These are phyloP conservation scores for Didymella pinodella DNA, from an alignment of 2,329 filamentous ascomycete genomes.

Conservation along the genomic window DNA sequence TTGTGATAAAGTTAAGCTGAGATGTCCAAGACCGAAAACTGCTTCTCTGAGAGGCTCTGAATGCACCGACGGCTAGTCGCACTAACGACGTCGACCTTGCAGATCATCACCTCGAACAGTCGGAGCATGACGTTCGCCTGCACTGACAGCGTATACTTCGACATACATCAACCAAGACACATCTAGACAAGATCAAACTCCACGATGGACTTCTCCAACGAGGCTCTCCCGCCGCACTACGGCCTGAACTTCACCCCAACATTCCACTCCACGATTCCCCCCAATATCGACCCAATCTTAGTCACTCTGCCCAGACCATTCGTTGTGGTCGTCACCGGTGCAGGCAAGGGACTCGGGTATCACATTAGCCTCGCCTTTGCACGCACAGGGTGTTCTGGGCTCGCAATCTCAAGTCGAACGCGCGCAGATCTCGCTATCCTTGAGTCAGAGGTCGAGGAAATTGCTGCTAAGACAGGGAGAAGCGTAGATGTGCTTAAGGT, in stretches of 20 bases:
- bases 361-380: constrained; percentile 63
- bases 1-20: not conserved
- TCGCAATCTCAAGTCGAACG: constrained; percentile 56
- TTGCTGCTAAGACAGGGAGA: constrained; percentile 4
- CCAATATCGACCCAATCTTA: constrained; percentile 56
- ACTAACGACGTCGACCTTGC: constrained; percentile 7
- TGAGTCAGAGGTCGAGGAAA: constrained; percentile 9
- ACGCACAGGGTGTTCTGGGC: constrained; percentile 60
- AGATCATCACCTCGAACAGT: not conserved
- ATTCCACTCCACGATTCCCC: constrained; percentile 60
- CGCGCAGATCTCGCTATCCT: constrained; percentile 24
- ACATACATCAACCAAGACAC: no score
- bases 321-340: constrained; percentile 62
- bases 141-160: no score
- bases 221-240: not conserved
- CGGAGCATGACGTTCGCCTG: no score
- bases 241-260: constrained; percentile 24
- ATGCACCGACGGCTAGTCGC: constrained; percentile 3
- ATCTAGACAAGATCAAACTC: no score
- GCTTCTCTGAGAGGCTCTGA: not conserved
- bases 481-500: constrained; percentile 41
- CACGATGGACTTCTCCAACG: not conserved
- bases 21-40: not conserved
- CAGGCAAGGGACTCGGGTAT: constrained; percentile 62
- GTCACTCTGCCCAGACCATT: constrained; percentile 29